Evolutionary conservation across 73 alveolate species (phyloP).

Genomic region (Paramecium sonneborni): DNA sequence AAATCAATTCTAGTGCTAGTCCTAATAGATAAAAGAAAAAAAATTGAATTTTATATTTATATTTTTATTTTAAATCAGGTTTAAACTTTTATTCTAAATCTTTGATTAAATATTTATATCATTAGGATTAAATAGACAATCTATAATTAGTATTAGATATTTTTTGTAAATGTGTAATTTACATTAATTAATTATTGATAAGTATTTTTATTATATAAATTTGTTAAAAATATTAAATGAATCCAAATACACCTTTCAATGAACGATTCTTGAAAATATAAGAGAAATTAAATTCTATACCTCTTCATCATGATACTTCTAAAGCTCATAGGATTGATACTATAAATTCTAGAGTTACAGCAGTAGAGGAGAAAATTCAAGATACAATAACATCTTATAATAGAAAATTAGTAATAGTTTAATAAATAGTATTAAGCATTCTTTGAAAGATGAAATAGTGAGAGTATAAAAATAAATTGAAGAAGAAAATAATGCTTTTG

Average conservation of each 20-base stretch:
- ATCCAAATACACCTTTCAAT: slow-evolving; percentile 65
- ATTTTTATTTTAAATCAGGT: neutral
- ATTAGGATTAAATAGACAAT: no score
- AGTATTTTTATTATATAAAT: neutral
- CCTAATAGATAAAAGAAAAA: neutral
- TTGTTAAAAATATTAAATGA: slow-evolving; percentile 40
- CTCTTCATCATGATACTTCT: slow-evolving; percentile 54
- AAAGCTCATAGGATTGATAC: slow-evolving; percentile 65
- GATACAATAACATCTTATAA: slow-evolving; percentile 53
- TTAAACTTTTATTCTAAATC: neutral
- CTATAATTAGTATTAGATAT: no score
- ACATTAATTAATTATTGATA: neutral
- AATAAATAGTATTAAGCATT: neutral
- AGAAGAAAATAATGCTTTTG: slow-evolving; percentile 61
- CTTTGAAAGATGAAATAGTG: slow-evolving; percentile 63
- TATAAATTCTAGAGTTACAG: slow-evolving; percentile 44
- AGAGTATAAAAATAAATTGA: slow-evolving; percentile 55
- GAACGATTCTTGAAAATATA: slow-evolving; percentile 60
- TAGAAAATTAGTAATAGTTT: slow-evolving; percentile 5
- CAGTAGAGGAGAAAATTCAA: slow-evolving; percentile 57
- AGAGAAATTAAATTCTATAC: slow-evolving; percentile 62
- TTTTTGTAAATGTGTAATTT: neutral
- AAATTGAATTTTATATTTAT: neutral
- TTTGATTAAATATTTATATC: neutral
- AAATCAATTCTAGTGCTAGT: neutral